Evolutionary conservation across 208 protist species (phyloP).

Genomic region (Crithidia thermophila): DNA sequence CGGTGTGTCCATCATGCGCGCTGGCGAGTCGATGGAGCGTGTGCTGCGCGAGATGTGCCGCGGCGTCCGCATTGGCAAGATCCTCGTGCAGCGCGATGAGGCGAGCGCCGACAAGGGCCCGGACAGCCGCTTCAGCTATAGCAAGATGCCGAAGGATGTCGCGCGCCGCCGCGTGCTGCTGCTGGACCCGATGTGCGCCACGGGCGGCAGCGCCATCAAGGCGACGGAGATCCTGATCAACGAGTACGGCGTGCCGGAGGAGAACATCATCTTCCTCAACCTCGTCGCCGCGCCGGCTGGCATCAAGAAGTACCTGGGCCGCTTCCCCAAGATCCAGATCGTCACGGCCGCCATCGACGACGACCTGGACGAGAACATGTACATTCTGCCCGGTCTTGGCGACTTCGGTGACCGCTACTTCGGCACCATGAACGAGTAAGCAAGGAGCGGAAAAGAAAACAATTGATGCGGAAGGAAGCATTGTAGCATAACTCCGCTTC

Average conservation of each 20-base stretch:
- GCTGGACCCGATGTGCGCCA: slow-evolving; percentile 97
- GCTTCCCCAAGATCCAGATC: slow-evolving; percentile 89
- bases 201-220: slow-evolving; percentile 85
- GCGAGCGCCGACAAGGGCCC: slow-evolving; percentile 83
- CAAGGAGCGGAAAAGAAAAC: slow-evolving; percentile 16
- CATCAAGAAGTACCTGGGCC: slow-evolving; percentile 57
- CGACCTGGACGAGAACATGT: slow-evolving; percentile 90
- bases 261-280: slow-evolving; percentile 97
- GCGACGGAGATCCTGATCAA: slow-evolving; percentile 82
- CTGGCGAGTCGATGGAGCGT: slow-evolving; percentile 97
- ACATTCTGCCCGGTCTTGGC: slow-evolving; percentile 96
- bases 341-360: slow-evolving; percentile 94
- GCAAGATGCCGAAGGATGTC: slow-evolving; percentile 96
- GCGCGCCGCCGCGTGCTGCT: slow-evolving; percentile 91
- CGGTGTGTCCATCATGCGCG: slow-evolving; percentile 97
- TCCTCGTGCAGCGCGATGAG: slow-evolving; percentile 98
- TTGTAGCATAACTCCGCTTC: not conserved
- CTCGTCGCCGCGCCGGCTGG: slow-evolving; percentile 93
- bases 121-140: slow-evolving; percentile 93
- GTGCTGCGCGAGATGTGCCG: slow-evolving; percentile 94
- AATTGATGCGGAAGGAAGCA: slow-evolving; percentile 2
- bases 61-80: slow-evolving; percentile 98
- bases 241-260: slow-evolving; percentile 86
- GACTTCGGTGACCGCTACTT: slow-evolving; percentile 98
- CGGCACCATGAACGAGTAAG: slow-evolving; percentile 74